These are phyloP conservation scores for Daldinia concentrica DNA, from an alignment of 495 filamentous ascomycete species.

Conservation along the genomic window DNA sequence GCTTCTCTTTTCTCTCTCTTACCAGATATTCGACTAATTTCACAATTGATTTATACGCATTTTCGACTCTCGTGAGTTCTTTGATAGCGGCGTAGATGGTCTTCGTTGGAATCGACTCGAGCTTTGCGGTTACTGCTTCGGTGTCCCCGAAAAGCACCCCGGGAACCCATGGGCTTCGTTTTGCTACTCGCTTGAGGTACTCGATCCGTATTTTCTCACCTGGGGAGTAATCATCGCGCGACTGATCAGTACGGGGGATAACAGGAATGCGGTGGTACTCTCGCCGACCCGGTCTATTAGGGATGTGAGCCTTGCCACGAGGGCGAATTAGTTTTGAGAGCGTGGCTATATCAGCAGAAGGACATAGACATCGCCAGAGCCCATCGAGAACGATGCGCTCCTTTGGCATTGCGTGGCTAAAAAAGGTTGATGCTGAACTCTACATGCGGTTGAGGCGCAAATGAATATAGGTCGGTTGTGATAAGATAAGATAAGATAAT, in stretches of 20 bases:
- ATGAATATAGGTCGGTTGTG: neutral
- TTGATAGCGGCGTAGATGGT: constrained; percentile 61
- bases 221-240: neutral
- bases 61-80: constrained; percentile 44
- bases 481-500: constrained; percentile 22
- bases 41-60: constrained; percentile 45
- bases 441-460: neutral
- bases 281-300: constrained; percentile 26
- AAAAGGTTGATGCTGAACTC: constrained; percentile 2
- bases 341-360: constrained; percentile 58
- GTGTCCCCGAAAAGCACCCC: constrained; percentile 21
- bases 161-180: constrained; percentile 42
- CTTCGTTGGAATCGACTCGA: constrained; percentile 41
- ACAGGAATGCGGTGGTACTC: constrained; percentile 10
- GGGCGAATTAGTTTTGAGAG: constrained; percentile 41
- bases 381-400: constrained; percentile 64
- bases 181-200: constrained; percentile 41
- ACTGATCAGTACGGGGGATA: neutral
- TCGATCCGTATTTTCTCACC: constrained; percentile 27
- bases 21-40: constrained; percentile 67
- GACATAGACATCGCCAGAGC: constrained; percentile 74
- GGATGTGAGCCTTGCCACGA: constrained; percentile 7
- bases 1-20: constrained; percentile 66
- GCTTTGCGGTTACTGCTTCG: constrained; percentile 29
- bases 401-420: constrained; percentile 53